These are phyloP conservation scores for Coemansia sp. DNA, from an alignment of 192 early-diverging fungal genomes.

Conservation along the genomic window DNA sequence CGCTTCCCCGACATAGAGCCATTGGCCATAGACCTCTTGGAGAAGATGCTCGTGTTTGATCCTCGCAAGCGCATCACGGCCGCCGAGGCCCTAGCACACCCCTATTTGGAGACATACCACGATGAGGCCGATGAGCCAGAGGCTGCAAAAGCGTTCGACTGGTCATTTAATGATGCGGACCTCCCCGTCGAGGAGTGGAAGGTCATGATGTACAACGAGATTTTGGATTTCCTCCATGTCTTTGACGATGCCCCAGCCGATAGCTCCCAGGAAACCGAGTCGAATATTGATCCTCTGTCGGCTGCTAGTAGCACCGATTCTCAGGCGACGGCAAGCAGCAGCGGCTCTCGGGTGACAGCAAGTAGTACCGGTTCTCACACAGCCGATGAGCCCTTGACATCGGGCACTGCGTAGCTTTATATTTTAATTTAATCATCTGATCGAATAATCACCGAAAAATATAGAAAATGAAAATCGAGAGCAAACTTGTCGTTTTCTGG, in stretches of 20 bases:
- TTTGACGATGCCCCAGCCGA: conserved; percentile 38
- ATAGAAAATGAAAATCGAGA: background rate
- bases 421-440: background rate
- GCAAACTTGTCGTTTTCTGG: background rate
- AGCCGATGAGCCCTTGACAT: background rate
- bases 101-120: conserved; percentile 89
- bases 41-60: conserved; percentile 93
- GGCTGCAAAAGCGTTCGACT: conserved; percentile 83
- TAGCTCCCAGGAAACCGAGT: background rate
- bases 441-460: background rate
- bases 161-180: conserved; percentile 94
- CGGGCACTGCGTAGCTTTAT: background rate
- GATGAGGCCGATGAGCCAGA: conserved; percentile 89
- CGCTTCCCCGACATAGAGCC: conserved; percentile 79
- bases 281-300: background rate
- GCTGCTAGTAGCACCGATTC: background rate
- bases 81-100: conserved; percentile 83
- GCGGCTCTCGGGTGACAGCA: background rate
- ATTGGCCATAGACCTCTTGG: conserved; percentile 82
- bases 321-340: background rate
- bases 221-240: conserved; percentile 73
- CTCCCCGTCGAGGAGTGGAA: conserved; percentile 87
- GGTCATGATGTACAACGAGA: conserved; percentile 88
- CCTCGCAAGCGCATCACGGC: conserved; percentile 90
- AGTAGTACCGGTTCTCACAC: background rate